phyloP scores from a whole-genome alignment of 2,329 filamentous ascomycete genomes.

The Colletotrichum gloeosporioides region DNA sequence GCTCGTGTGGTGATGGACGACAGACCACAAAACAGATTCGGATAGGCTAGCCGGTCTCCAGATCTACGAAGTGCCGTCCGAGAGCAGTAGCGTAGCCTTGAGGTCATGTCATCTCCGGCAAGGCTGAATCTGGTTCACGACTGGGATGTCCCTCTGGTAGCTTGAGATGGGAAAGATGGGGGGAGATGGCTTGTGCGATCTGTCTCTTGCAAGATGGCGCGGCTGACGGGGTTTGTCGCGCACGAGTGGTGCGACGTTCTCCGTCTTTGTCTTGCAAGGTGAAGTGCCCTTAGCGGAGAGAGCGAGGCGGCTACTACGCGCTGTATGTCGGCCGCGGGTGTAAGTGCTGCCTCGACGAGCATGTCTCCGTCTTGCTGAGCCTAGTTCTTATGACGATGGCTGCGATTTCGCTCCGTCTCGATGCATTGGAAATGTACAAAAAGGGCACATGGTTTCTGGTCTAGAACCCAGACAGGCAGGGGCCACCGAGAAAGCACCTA shows the following conservation, averaged over 20 bases:
- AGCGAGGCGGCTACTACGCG: neutral
- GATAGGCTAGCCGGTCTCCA: neutral
- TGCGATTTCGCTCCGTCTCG: neutral
- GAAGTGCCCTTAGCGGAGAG: slow-evolving; percentile 1
- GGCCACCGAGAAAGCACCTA: neutral
- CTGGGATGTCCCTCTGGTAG: neutral
- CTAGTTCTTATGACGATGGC: neutral
- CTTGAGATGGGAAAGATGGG: neutral
- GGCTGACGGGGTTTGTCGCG: neutral
- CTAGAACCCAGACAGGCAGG: neutral
- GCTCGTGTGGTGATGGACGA: neutral
- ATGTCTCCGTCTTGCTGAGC: neutral
- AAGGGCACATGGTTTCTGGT: neutral
- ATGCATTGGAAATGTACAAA: neutral
- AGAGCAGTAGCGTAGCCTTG: neutral
- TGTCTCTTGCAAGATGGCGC: neutral
- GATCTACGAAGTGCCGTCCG: neutral
- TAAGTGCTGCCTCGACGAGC: neutral
- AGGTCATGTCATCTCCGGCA: neutral
- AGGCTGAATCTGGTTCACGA: slow-evolving; percentile 3
- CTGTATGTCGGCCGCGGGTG: neutral
- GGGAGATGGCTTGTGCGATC: slow-evolving; percentile 4
- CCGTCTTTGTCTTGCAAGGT: slow-evolving; percentile 3
- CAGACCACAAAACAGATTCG: neutral
- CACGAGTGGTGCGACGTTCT: slow-evolving; percentile 2